Base-by-base conservation (phyloP, 192 early-diverging fungal genomes). In the Radiomyces spectabilis region DNA sequence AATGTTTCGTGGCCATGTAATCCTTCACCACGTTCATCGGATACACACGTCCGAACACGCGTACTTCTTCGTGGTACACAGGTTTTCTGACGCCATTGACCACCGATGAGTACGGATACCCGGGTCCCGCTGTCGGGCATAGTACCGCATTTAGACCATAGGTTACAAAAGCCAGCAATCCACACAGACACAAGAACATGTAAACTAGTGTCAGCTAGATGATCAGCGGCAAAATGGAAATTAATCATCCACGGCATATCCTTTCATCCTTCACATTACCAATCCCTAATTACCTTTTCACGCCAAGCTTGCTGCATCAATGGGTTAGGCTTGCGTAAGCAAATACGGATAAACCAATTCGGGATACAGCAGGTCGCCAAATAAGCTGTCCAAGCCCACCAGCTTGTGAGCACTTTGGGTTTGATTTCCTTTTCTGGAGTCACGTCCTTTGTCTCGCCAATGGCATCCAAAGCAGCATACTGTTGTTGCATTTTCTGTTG, bases 281-380 rank as follows among this genome's bases (percentile, higher is more conserved):
- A 13, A 24, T 16, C 16, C 35, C 10, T 21, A 30, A 25, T 63
- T 38, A 79, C 74, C 51, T 80, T 80, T 53, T 80, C 78, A 59
- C 76, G 53, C 78, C 78, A 80, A 18, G 78, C 78, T 45, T 80
- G 78, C 35, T 72, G 72, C 37, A 55, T 55, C 33, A 57, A 54
- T 0, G 72, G 42, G 40, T 74, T 72, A 16, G 57, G 54, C 50
- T 71, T 74, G 10, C 60, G 33, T 31, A 69, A 61, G 47, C 65
- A 71, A 31, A 50, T 51, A 15, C 69, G 68, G 6, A 78, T 48
- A 16, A 68, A 55, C 34, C 62, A 61, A 37, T 57, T 69, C 1
- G 76, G 76, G 31, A 73, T 50, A 39, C 76, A 78, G 32, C 76
- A 78, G 1, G 76, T 78, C 41, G 55, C 44, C 15, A 78, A 55